Conservation (phyloP, 805 yeast genomes). For the Ogataea henricii region DNA sequence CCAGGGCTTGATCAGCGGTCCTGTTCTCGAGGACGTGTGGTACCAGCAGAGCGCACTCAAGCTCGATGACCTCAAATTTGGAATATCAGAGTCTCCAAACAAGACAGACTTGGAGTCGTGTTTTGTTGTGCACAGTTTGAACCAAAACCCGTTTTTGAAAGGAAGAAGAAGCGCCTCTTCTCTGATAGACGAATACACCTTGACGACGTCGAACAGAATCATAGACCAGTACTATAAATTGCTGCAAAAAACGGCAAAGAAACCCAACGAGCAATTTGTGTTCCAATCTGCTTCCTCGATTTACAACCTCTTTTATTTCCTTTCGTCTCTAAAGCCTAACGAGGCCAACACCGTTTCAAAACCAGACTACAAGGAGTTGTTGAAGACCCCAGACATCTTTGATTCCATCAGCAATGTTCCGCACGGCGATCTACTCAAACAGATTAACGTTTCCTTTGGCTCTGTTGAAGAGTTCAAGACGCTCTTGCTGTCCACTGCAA, state of each 20-base stretch:
- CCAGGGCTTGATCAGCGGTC: constrained; percentile 49
- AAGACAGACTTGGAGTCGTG: constrained; percentile 30
- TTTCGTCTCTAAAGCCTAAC: constrained; percentile 43
- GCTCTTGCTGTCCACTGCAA: constrained; percentile 66
- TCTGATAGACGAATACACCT: constrained; percentile 21
- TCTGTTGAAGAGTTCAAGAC: constrained; percentile 74
- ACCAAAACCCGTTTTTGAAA: constrained; percentile 21
- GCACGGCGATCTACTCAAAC: constrained; percentile 37
- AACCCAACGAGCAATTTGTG: constrained; percentile 46
- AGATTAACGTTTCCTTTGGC: constrained; percentile 69
- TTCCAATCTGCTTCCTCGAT: constrained; percentile 48
- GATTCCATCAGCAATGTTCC: constrained; percentile 33
- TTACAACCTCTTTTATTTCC: constrained; percentile 50
- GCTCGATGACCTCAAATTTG: constrained; percentile 43
- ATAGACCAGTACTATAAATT: constrained; percentile 37
- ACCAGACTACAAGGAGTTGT: constrained; percentile 36
- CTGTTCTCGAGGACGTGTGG: constrained; percentile 55
- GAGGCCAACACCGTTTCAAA: constrained; percentile 21
- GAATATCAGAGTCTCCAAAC: constrained; percentile 34
- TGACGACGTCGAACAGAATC: constrained; percentile 29
- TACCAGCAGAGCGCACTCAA: constrained; percentile 43
- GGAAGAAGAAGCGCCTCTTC: constrained; percentile 19
- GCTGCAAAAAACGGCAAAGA: constrained; percentile 44
- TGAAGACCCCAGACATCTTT: constrained; percentile 36
- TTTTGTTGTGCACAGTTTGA: constrained; percentile 18